A percentile compares a stretch with the other conserved stretches of the same genome.
These are phyloP conservation scores for Citropsis articulata DNA, from an alignment of 345 rosid species.

Conservation along the genomic window DNA sequence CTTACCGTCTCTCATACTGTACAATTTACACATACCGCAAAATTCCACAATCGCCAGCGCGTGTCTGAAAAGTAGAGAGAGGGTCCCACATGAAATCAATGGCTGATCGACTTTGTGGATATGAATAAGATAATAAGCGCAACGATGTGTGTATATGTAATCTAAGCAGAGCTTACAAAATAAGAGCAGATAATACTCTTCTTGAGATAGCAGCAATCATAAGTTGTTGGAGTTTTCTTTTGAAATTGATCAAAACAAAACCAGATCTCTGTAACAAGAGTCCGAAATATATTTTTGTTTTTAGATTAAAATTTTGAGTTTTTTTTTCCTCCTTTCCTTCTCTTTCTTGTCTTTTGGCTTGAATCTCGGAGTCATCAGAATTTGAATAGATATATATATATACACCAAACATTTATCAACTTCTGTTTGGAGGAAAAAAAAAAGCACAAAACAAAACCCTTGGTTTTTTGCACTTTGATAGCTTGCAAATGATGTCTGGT, in stretches of 20 bases:
- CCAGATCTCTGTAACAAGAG: conserved; percentile 49
- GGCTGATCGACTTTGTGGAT: conserved; percentile 32
- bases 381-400: conserved; percentile 30
- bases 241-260: conserved; percentile 29
- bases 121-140: conserved; percentile 7
- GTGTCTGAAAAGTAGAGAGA: not conserved
- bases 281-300: conserved; percentile 31
- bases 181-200: not conserved
- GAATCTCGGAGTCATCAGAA: conserved; percentile 39
- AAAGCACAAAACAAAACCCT: conserved; percentile 12
- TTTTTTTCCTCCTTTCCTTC: conserved; percentile 19
- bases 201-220: conserved; percentile 10
- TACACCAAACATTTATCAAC: conserved; percentile 36
- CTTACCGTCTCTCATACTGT: conserved; percentile 12
- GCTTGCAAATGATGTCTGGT: conserved; percentile 68
- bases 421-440: conserved; percentile 41
- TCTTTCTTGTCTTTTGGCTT: conserved; percentile 64
- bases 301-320: conserved; percentile 40
- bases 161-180: conserved; percentile 19
- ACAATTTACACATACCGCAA: not conserved
- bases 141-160: not conserved
- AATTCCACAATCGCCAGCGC: conserved; percentile 10
- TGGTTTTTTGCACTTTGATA: conserved; percentile 30
- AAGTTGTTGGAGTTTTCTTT: conserved; percentile 39
- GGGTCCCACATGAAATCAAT: conserved; percentile 24